A percentile compares a stretch with the other conserved stretches of the same genome.
Conservation (phyloP, 192 early-diverging fungal genomes). For the Linnemannia schmuckeri region DNA sequence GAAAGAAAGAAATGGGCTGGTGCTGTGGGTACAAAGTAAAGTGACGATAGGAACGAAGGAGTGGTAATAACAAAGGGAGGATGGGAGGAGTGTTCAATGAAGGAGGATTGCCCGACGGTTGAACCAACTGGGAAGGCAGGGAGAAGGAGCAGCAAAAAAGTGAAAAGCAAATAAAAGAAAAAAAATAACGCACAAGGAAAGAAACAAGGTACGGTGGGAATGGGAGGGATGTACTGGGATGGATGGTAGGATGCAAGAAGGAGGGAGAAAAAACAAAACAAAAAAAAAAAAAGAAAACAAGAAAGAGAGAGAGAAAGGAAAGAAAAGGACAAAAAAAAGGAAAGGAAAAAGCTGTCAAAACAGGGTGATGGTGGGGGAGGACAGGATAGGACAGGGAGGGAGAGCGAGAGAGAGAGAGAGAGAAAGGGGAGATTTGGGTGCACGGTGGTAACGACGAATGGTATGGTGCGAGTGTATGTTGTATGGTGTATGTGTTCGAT, state of each 20-base stretch:
- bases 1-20: neutral
- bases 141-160: neutral
- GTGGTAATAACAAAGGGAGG: neutral
- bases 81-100: neutral
- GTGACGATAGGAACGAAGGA: neutral
- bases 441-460: no score
- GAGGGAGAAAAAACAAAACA: neutral
- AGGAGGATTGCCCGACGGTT: neutral
- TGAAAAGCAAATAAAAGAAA: conserved; percentile 6
- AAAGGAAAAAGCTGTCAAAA: neutral
- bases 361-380: conserved; percentile 12
- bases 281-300: conserved; percentile 1
- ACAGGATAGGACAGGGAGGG: neutral
- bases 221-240: neutral
- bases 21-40: neutral
- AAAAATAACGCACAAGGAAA: conserved; percentile 11
- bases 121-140: neutral
- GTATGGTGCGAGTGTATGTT: neutral
- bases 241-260: neutral
- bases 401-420: no score
- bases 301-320: neutral
- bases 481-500: neutral
- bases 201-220: conserved; percentile 1
- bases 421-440: no score
- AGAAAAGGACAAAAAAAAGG: neutral